Evolutionary conservation across 225 moss, liverwort and hornwort species (phyloP).

Genomic region (Pseudisothecium myosuroides): DNA sequence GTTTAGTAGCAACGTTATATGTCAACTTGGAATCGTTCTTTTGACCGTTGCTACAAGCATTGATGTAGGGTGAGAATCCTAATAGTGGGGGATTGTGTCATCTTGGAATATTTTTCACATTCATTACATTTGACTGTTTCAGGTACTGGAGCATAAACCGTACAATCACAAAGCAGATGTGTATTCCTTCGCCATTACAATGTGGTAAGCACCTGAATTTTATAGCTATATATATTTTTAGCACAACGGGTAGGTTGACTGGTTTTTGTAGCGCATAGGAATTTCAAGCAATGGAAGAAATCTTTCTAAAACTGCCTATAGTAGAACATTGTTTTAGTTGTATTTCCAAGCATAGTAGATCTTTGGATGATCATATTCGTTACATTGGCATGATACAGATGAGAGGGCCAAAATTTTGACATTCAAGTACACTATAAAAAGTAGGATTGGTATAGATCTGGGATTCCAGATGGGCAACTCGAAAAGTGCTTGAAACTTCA

Average conservation of each 20-base stretch:
- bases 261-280: not conserved
- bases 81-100: too few species aligned
- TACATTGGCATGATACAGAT: not conserved
- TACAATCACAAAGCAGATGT: conserved; percentile 93
- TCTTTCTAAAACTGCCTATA: not conserved
- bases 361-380: not conserved
- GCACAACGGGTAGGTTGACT: not conserved
- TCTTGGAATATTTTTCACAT: too few species aligned
- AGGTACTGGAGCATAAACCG: conserved; percentile 91
- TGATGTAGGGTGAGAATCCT: too few species aligned
- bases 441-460: not conserved
- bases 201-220: conserved; percentile 43
- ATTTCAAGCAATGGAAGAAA: not conserved
- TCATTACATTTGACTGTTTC: not conserved
- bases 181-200: conserved; percentile 81
- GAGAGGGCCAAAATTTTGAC: not conserved
- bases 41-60: too few species aligned
- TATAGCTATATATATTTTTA: not conserved
- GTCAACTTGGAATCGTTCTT: not conserved
- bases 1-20: too few species aligned
- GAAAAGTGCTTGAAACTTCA: not conserved
- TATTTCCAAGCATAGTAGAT: not conserved
- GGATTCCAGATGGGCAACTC: not conserved
- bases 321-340: not conserved
- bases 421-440: not conserved